Base-by-base conservation (phyloP, 1,284 basidiomycete genomes). In the Exobasidium rhododendri region DNA sequence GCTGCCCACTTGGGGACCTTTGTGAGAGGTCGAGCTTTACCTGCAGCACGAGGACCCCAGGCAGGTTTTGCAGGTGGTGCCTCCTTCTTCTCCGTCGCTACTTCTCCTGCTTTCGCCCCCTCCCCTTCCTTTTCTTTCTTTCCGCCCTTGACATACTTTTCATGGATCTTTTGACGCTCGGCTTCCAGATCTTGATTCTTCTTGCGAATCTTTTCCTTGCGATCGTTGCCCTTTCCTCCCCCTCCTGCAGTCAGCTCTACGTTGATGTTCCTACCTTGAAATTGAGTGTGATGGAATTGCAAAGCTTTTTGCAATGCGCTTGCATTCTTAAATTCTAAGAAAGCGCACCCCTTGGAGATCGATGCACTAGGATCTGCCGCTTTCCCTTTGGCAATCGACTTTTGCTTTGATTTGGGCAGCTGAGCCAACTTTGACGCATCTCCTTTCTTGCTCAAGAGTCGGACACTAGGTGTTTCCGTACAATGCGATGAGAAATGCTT, bases 181-280 rank as follows among this genome's bases (percentile, higher is more conserved):
- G 73, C 69, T 20, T 78, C 76, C 46, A 79, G 62, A 14, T 52
- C 70, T 1, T 61, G 61, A 52, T 79, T 79, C 70, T 78, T 78
- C 3, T 57, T 63, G 58, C 69, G 66, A 62, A 79, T 79, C 68
- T 77, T 79, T 24, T 77, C 68, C 61, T 59, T 62, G 30, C 77
- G 63, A 2, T 55, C 57, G 46, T 66, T 59, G 26, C 65, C 59
- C 61, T 75, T 74, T n/a, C 77, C 77, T 3, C 77, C 77, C 2
- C 77, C 77, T 6, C 77, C 77, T 0, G 77, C 77, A 0, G 76
- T 78, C 17, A 79, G 65, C 55, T 79, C 77, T 4, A 79, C 77
- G 52, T 79, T 79, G 60, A 79, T 79, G 59, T 70, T 68, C 3
- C 77, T 66, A 3, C 76, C 76, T 22, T 69, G 73, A 28, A 78